These are phyloP conservation scores for Podospora anserina DNA, from an alignment of 495 filamentous ascomycete genomes.

Conservation along the genomic window DNA sequence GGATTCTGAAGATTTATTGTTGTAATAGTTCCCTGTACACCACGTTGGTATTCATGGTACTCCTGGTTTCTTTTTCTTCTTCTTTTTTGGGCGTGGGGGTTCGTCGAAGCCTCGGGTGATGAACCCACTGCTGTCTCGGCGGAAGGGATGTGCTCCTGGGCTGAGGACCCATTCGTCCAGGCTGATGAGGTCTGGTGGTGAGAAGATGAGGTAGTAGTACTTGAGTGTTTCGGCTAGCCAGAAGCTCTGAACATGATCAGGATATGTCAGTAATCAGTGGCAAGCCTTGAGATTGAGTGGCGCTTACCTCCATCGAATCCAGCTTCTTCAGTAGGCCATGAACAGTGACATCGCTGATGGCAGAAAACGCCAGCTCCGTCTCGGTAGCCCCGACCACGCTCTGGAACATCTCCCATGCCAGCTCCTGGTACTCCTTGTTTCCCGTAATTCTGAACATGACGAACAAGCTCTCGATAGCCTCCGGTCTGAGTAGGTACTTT, in stretches of 20 bases:
- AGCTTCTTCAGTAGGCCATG: slow-evolving; percentile 40
- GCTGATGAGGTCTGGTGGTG: slow-evolving; percentile 62
- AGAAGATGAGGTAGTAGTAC: slow-evolving; percentile 76
- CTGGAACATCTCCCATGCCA: slow-evolving; percentile 75
- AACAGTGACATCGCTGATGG: slow-evolving; percentile 50
- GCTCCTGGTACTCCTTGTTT: slow-evolving; percentile 57
- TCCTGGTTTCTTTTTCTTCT: neutral
- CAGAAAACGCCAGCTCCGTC: slow-evolving; percentile 56
- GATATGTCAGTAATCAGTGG: neutral
- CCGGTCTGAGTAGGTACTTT: slow-evolving; percentile 53
- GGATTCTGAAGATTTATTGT: neutral
- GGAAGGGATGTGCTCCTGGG: slow-evolving; percentile 79
- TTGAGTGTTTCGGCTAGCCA: slow-evolving; percentile 52
- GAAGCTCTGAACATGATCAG: slow-evolving; percentile 32
- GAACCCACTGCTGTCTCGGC: slow-evolving; percentile 17
- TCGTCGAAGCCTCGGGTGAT: neutral
- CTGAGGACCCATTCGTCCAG: slow-evolving; percentile 79
- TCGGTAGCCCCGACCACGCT: slow-evolving; percentile 59
- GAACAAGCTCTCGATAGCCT: slow-evolving; percentile 72
- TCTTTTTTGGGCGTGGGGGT: neutral
- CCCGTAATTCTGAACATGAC: slow-evolving; percentile 74
- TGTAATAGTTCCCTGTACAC: neutral
- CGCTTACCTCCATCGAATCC: slow-evolving; percentile 49
- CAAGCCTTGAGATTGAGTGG: neutral
- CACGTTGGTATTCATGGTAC: neutral